Conservation (phyloP, 1,139 yeast genomes). For the Yarrowia galli region DNA sequence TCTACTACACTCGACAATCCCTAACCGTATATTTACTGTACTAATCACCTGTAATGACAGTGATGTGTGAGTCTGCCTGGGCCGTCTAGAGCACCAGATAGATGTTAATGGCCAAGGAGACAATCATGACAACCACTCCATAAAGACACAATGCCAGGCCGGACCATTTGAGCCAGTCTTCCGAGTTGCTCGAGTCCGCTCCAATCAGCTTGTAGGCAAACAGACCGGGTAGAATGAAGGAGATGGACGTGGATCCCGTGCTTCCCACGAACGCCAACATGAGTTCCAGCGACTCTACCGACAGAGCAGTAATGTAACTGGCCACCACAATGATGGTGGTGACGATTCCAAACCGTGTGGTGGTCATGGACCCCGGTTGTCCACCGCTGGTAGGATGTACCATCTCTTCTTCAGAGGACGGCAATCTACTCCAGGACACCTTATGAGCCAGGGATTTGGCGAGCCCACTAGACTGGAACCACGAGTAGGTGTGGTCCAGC, state of each 20-base stretch:
- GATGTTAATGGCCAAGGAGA: constrained; percentile 78
- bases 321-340: constrained; percentile 67
- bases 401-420: constrained; percentile 35
- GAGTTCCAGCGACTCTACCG: constrained; percentile 79
- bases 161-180: constrained; percentile 58
- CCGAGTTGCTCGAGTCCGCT: constrained; percentile 41
- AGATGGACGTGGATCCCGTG: constrained; percentile 92
- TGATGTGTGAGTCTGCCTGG: neutral
- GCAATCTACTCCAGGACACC: constrained; percentile 27
- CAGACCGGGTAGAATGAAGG: constrained; percentile 90
- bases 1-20: neutral
- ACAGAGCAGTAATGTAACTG: constrained; percentile 76
- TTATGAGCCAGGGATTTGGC: constrained; percentile 13
- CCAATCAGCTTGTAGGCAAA: constrained; percentile 73
- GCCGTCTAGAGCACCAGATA: constrained; percentile 7
- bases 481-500: constrained; percentile 72
- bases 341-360: constrained; percentile 59
- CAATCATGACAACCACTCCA: constrained; percentile 81
- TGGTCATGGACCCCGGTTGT: constrained; percentile 19
- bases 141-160: constrained; percentile 70
- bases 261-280: constrained; percentile 94
- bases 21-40: constrained; percentile 21
- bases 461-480: constrained; percentile 49
- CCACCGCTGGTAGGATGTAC: constrained; percentile 32
- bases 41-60: constrained; percentile 8